Percentiles rank a stretch among this genome's conserved stretches.
phyloP scores from a whole-genome alignment of 192 early-diverging fungal species.

The Chytriomyces sp. region DNA sequence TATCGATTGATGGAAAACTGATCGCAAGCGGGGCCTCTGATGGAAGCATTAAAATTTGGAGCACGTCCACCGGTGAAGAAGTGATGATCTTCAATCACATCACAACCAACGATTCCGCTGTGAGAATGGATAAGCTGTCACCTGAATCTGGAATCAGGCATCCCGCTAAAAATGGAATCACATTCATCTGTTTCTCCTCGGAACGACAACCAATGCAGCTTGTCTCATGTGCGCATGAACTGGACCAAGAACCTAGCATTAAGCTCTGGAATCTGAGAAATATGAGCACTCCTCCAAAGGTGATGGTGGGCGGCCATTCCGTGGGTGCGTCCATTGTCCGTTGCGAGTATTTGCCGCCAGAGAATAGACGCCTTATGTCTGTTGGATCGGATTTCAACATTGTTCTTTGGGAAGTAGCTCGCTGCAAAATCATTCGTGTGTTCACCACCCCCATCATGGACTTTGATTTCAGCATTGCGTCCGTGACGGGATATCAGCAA shows the following conservation, averaged over 20 bases:
- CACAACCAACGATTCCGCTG: constrained; percentile 8
- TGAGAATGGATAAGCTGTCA: neutral
- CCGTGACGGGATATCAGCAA: neutral
- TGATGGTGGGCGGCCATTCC: constrained; percentile 23
- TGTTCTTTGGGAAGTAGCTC: constrained; percentile 39
- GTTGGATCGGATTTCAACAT: constrained; percentile 26
- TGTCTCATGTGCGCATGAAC: constrained; percentile 26
- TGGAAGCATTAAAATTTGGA: constrained; percentile 86
- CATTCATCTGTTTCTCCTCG: constrained; percentile 29
- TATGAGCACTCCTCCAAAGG: constrained; percentile 19
- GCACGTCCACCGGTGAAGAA: constrained; percentile 64
- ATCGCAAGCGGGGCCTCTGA: constrained; percentile 86
- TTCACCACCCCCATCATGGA: constrained; percentile 3
- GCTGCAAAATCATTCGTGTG: constrained; percentile 31
- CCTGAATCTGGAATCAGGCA: neutral
- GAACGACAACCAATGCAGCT: constrained; percentile 23
- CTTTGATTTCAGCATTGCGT: constrained; percentile 20
- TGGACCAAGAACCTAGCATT: constrained; percentile 31
- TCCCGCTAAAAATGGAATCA: constrained; percentile 22
- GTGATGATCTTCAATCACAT: constrained; percentile 21
- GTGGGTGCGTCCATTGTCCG: constrained; percentile 15
- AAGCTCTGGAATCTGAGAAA: constrained; percentile 25
- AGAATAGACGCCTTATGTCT: constrained; percentile 37
- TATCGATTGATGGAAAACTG: constrained; percentile 58
- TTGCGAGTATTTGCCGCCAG: constrained; percentile 32